Evolutionary conservation across 2,329 filamentous ascomycete genomes (phyloP).

Genomic region (Sphaerostilbella broomeana): DNA sequence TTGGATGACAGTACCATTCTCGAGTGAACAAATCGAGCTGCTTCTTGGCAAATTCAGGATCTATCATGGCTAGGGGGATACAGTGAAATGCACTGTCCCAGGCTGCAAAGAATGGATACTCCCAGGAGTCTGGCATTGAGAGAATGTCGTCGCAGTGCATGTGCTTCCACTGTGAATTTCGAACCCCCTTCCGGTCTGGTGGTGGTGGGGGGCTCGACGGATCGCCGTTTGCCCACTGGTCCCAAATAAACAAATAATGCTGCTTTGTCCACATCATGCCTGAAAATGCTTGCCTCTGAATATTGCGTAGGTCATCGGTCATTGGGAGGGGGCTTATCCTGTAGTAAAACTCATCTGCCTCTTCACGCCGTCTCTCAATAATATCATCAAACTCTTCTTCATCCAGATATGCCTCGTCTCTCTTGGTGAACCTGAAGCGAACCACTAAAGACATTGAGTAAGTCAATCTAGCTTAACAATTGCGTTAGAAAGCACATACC

Average conservation of each 20-base stretch:
- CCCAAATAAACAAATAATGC: constrained; percentile 94
- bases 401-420: constrained; percentile 71
- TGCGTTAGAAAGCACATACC: constrained; percentile 46
- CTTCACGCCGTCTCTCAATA: constrained; percentile 76
- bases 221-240: constrained; percentile 95
- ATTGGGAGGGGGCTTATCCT: constrained; percentile 88
- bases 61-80: constrained; percentile 92
- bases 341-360: constrained; percentile 95
- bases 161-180: constrained; percentile 89
- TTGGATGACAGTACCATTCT: constrained; percentile 99
- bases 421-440: constrained; percentile 78
- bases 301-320: constrained; percentile 87
- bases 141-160: constrained; percentile 91
- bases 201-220: constrained; percentile 83
- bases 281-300: constrained; percentile 87
- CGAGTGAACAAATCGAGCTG: constrained; percentile 92
- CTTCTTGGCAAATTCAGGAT: constrained; percentile 96
- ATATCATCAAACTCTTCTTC: constrained; percentile 90
- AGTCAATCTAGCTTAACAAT: too few species aligned
- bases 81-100: constrained; percentile 98
- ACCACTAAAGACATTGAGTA: constrained; percentile 52
- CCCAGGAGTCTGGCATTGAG: constrained; percentile 98
- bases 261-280: constrained; percentile 99
- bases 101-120: constrained; percentile 95
- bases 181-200: constrained; percentile 66